These are phyloP conservation scores for Cercospora canescens DNA, from an alignment of 2,329 filamentous ascomycete genomes.

Conservation along the genomic window DNA sequence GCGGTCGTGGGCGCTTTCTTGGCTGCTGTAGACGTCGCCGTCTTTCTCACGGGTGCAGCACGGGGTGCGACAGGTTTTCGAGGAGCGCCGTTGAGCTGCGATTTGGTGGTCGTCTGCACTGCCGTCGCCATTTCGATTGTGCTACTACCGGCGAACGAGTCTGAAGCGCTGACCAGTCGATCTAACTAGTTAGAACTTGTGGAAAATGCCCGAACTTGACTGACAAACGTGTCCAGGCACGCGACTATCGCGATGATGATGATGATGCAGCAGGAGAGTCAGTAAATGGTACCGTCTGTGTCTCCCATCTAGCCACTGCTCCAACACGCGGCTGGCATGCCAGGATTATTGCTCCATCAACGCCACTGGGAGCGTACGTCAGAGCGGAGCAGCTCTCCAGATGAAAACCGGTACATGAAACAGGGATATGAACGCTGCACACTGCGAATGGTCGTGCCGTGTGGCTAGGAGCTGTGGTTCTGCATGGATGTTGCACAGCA, in stretches of 20 bases:
- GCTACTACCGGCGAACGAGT: not conserved
- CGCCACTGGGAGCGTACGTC: conserved; percentile 11
- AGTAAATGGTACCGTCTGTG: not conserved
- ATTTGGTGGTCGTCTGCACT: conserved; percentile 14
- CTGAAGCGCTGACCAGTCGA: not conserved
- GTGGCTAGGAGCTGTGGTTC: conserved; percentile 13
- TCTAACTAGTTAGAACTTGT: not conserved
- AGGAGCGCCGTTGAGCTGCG: conserved; percentile 29
- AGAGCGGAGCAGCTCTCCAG: conserved; percentile 7
- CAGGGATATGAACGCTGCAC: conserved; percentile 8
- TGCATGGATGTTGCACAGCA: conserved; percentile 12
- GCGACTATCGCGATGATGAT: conserved; percentile 1
- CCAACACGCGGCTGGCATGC: not conserved
- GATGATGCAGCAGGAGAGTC: conserved; percentile 6
- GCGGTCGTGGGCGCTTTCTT: conserved; percentile 19
- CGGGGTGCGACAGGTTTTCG: conserved; percentile 27
- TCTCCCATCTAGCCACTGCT: not conserved
- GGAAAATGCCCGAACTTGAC: not conserved
- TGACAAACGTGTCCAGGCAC: not conserved
- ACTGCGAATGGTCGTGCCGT: not conserved
- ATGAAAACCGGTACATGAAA: conserved; percentile 11
- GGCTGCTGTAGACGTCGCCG: conserved; percentile 13
- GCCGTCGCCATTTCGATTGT: conserved; percentile 24
- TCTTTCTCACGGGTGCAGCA: conserved; percentile 23
- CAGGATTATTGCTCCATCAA: conserved; percentile 2